Evolutionary conservation across 805 yeast genomes (phyloP), one percentile per base, ranked within the genome.

Genomic region (Pichia exigua): DNA sequence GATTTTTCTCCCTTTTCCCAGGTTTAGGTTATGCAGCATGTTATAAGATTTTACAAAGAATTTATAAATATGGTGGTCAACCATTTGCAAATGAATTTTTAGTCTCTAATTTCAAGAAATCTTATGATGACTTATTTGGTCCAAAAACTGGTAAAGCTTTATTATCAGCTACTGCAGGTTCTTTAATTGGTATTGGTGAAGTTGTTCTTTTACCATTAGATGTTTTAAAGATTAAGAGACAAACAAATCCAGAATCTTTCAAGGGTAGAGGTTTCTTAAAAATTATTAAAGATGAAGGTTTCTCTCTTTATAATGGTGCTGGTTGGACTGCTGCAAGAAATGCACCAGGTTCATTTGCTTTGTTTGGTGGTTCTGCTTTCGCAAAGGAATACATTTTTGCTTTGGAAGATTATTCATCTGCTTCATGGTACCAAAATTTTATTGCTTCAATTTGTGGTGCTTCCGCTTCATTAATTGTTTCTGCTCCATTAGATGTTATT

Each of bases 241-340:
- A 94, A 77, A 94, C 99, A 50, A 94, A 94, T 76, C 99, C 99
- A n/a, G 99, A 92, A 72, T 75, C 98, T n/a, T 94, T 94, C 81
- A 85, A 83, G 71, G 99, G 99, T 61, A 87, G 99, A 75, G 98
- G 99, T 12, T 91, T 94, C 73, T 55, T 91, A 59, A 85, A 79
- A 70, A 88, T 94, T 64, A 67, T 94, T 54, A 65, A 75, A 51
- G 99, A 94, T 66, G 99, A 94, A 73, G 98, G 99, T 20, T 77
- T 89, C 54, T 89, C 94, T 24, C 76, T 94, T 61, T 94, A 94
- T 75, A 79, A 97, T 68, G 99, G 99, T 59, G 91, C 97, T 96
- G 98, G 97, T 53, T 94, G 99, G 99, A 94, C 99, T 54, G 95
- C 95, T 61, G 99, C 99, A 44, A 85, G 99, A 80, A 94, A 94